These are phyloP conservation scores for Diaporthe citriasiana DNA, from an alignment of 2,329 filamentous ascomycete genomes.

Conservation along the genomic window DNA sequence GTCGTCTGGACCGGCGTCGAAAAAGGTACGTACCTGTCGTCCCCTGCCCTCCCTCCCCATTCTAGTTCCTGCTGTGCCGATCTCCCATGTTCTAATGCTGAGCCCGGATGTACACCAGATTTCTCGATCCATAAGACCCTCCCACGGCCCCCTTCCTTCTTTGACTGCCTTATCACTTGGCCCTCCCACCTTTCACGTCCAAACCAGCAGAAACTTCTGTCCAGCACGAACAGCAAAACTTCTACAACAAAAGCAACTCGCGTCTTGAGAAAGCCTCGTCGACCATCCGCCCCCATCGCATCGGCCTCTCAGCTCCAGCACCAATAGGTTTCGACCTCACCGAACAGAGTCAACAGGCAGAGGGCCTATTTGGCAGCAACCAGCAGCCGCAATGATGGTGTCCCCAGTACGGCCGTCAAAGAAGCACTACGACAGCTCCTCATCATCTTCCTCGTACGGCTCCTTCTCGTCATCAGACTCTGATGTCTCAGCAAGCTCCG, in stretches of 20 bases:
- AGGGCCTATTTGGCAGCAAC: constrained; percentile 20
- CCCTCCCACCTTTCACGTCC: constrained; percentile 2
- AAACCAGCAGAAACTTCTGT: not conserved
- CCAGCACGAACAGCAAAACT: not conserved
- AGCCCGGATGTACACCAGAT: constrained; percentile 39
- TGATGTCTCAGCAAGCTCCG: constrained; percentile 56
- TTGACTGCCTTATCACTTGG: not conserved
- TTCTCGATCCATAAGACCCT: constrained; percentile 43
- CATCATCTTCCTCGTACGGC: constrained; percentile 52
- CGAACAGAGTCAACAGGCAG: constrained; percentile 23
- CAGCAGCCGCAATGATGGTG: constrained; percentile 48
- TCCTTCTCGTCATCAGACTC: constrained; percentile 57
- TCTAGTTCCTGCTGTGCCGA: constrained; percentile 38
- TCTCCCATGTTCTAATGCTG: constrained; percentile 34
- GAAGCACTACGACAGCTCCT: constrained; percentile 56
- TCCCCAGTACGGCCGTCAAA: constrained; percentile 53
- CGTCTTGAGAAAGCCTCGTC: not conserved
- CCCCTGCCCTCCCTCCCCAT: constrained; percentile 25
- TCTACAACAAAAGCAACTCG: not conserved
- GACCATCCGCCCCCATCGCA: no score
- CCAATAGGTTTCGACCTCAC: not conserved
- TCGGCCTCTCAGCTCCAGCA: not conserved
- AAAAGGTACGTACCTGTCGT: constrained; percentile 34
- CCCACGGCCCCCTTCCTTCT: constrained; percentile 37
- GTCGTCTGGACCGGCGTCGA: constrained; percentile 33